Evolutionary conservation across 108 stramenopile species (phyloP).

Genomic region (Nitzschia inconspicua): DNA sequence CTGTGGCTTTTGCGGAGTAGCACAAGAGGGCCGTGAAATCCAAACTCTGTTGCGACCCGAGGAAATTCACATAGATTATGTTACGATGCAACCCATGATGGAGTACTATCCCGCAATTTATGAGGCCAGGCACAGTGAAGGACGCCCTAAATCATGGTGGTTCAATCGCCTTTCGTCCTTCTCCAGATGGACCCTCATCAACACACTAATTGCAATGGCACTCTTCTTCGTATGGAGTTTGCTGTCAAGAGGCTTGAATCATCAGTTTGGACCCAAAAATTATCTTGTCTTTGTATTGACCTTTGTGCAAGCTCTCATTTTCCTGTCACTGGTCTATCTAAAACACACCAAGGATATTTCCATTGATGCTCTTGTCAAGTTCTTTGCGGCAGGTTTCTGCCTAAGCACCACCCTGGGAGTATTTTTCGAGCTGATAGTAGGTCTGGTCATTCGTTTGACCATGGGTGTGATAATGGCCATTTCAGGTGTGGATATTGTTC

Average conservation of each 20-base stretch:
- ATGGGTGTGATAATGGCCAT: constrained; percentile 38
- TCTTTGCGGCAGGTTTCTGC: constrained; percentile 70
- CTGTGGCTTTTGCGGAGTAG: constrained; percentile 73
- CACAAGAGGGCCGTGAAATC: constrained; percentile 79
- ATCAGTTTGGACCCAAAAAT: constrained; percentile 23
- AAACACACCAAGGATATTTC: constrained; percentile 54
- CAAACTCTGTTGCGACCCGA: constrained; percentile 47
- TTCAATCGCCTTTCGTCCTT: constrained; percentile 21
- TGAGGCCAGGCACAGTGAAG: constrained; percentile 11
- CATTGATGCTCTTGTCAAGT: constrained; percentile 80
- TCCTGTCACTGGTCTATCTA: constrained; percentile 60
- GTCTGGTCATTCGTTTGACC: constrained; percentile 33
- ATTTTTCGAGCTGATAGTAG: constrained; percentile 53
- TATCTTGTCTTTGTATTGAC: constrained; percentile 46
- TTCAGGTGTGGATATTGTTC: constrained; percentile 45
- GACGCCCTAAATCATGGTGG: constrained; percentile 11
- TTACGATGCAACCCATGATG: constrained; percentile 72
- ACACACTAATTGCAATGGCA: not conserved
- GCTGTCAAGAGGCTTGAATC: constrained; percentile 16
- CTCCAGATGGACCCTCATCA: constrained; percentile 12
- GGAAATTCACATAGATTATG: constrained; percentile 63
- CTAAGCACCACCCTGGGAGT: constrained; percentile 68
- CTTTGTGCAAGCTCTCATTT: constrained; percentile 48
- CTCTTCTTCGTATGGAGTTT: constrained; percentile 24
- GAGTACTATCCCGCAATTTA: constrained; percentile 62